phyloP scores from a whole-genome alignment of 257 asterid species.

The Solanum piurae region DNA sequence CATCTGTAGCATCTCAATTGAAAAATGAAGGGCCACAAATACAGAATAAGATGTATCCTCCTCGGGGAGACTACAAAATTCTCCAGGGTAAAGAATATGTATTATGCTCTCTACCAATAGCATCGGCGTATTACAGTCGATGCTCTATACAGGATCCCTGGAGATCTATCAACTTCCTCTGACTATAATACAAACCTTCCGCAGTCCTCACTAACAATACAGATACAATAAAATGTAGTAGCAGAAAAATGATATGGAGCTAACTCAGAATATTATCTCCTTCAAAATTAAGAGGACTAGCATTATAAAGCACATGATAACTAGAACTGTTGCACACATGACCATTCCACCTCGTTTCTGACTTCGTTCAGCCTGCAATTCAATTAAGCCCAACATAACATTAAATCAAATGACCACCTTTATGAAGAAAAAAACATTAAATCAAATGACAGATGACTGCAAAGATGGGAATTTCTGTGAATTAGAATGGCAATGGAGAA shows the following conservation, averaged over 20 bases:
- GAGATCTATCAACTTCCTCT: conserved; percentile 8
- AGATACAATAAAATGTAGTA: background rate
- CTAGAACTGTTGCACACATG: conserved; percentile 76
- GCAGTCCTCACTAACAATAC: background rate
- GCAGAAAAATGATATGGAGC: background rate
- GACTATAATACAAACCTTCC: conserved; percentile 12
- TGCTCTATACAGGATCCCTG: conserved; percentile 43
- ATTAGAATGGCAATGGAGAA: background rate
- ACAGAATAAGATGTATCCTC: background rate
- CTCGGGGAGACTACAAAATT: background rate
- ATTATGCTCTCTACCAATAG: background rate
- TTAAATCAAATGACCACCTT: background rate
- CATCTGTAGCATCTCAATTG: background rate
- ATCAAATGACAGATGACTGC: background rate
- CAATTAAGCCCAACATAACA: conserved; percentile 1
- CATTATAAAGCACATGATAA: conserved; percentile 90
- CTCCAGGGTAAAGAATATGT: background rate
- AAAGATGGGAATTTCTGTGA: background rate
- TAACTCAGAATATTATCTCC: conserved; percentile 45
- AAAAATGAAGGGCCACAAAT: background rate
- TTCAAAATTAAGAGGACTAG: conserved; percentile 78
- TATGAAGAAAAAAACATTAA: background rate
- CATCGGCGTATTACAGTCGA: background rate
- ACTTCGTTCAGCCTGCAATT: conserved; percentile 86
- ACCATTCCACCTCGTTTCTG: conserved; percentile 96